Conservation (phyloP, 2,329 filamentous ascomycete species). For the Cladophialophora carrionii region DNA sequence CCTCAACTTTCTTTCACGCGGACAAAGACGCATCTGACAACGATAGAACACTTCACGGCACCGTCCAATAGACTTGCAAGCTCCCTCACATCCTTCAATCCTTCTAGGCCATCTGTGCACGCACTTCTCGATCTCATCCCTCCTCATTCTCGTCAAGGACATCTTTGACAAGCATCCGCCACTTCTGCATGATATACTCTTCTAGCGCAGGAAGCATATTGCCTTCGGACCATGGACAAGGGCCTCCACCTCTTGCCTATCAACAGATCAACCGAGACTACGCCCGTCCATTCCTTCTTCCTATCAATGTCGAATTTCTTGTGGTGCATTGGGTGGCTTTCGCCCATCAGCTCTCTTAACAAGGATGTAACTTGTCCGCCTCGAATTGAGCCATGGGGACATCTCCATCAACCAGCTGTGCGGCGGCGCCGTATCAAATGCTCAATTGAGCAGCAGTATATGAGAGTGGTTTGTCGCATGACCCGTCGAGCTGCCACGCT, state of each 20-base stretch:
- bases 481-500: slow-evolving; percentile 46
- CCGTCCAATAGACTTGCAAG: slow-evolving; percentile 32
- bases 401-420: slow-evolving; percentile 46
- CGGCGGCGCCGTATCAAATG: slow-evolving; percentile 44
- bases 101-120: slow-evolving; percentile 42
- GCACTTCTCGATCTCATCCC: slow-evolving; percentile 41
- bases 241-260: slow-evolving; percentile 28
- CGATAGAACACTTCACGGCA: slow-evolving; percentile 22
- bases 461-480: slow-evolving; percentile 41
- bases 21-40: slow-evolving; percentile 2
- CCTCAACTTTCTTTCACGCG: not conserved
- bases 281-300: slow-evolving; percentile 27
- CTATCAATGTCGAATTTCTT: slow-evolving; percentile 26
- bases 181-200: slow-evolving; percentile 47
- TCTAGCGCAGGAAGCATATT: slow-evolving; percentile 44
- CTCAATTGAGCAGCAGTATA: slow-evolving; percentile 49
- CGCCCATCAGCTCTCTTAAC: slow-evolving; percentile 45
- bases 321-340: slow-evolving; percentile 37
- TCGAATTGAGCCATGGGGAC: slow-evolving; percentile 45
- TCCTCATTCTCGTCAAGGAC: slow-evolving; percentile 42
- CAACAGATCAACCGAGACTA: slow-evolving; percentile 37
- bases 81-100: slow-evolving; percentile 36
- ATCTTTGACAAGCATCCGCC: slow-evolving; percentile 40
- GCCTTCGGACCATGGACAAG: slow-evolving; percentile 39
- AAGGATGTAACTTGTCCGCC: slow-evolving; percentile 42